phyloP scores from a whole-genome alignment of 2,329 filamentous ascomycete species.

The Clonostachys rosea region DNA sequence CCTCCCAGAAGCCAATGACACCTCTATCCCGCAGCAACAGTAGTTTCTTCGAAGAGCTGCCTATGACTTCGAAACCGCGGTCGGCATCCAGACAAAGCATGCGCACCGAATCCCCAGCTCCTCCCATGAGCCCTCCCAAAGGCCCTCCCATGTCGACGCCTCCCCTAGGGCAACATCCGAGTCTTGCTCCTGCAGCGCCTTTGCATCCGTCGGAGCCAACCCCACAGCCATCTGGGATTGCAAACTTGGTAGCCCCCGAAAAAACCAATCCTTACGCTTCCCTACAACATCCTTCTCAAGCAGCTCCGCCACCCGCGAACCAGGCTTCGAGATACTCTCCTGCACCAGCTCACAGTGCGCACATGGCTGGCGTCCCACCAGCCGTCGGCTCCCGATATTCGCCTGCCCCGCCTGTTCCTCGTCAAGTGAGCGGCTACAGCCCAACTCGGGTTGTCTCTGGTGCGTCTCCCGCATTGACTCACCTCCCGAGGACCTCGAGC shows the following conservation, averaged over 20 bases:
- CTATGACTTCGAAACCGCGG: constrained; percentile 56
- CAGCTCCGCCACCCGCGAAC: constrained; percentile 22
- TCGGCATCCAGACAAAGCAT: constrained; percentile 51
- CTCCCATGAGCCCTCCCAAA: constrained; percentile 12
- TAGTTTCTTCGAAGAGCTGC: constrained; percentile 77
- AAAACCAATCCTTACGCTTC: constrained; percentile 49
- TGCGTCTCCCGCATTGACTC: constrained; percentile 43
- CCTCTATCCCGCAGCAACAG: constrained; percentile 34
- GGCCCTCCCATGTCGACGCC: constrained; percentile 15
- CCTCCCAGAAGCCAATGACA: constrained; percentile 10
- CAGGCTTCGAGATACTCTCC: constrained; percentile 58
- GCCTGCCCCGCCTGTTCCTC: constrained; percentile 33
- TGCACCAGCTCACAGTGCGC: constrained; percentile 35
- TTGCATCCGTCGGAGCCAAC: constrained; percentile 17
- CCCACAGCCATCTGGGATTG: constrained; percentile 13
- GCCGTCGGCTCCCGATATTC: constrained; percentile 47
- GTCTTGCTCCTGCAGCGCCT: constrained; percentile 3
- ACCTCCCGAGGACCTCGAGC: constrained; percentile 62
- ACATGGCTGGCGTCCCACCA: constrained; percentile 28
- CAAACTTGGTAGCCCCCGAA: constrained; percentile 47
- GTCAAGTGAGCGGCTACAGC: constrained; percentile 36
- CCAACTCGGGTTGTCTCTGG: constrained; percentile 23
- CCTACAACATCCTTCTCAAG: constrained; percentile 27
- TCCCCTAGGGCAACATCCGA: constrained; percentile 11
- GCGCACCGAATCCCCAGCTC: constrained; percentile 26